Percentiles rank a stretch among this genome's conserved stretches.
phyloP scores from a whole-genome alignment of 345 rosid species.

The Pseudoturritis turrita region DNA sequence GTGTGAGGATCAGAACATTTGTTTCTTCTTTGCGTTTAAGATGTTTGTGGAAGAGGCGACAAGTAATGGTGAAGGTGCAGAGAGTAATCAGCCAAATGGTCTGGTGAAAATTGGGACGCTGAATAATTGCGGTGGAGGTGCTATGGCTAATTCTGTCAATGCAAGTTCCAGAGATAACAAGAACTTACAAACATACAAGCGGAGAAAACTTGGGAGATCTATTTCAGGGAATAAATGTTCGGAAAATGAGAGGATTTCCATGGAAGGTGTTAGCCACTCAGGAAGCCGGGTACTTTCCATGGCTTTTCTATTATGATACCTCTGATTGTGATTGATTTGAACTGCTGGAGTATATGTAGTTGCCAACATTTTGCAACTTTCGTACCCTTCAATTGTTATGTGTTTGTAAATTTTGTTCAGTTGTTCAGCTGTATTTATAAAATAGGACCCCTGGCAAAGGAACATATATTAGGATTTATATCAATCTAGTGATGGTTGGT shows the following conservation, averaged over 20 bases:
- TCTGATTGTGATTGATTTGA: neutral
- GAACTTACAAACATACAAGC: slow-evolving; percentile 61
- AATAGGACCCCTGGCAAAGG: neutral
- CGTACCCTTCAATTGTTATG: neutral
- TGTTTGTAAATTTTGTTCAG: neutral
- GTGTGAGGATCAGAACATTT: slow-evolving; percentile 15
- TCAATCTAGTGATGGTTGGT: neutral
- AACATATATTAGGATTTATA: neutral
- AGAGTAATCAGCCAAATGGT: slow-evolving; percentile 19
- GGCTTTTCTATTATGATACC: neutral
- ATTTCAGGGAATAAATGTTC: slow-evolving; percentile 37
- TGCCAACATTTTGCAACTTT: neutral
- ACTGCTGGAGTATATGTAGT: neutral
- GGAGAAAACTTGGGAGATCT: slow-evolving; percentile 47
- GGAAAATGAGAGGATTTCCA: slow-evolving; percentile 33
- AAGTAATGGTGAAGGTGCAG: slow-evolving; percentile 35
- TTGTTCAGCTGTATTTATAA: neutral
- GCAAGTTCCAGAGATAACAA: slow-evolving; percentile 40
- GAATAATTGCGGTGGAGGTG: slow-evolving; percentile 36
- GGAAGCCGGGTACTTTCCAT: slow-evolving; percentile 44
- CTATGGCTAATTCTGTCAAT: slow-evolving; percentile 34
- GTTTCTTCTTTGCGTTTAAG: slow-evolving; percentile 15
- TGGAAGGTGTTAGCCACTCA: slow-evolving; percentile 33
- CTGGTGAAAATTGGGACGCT: slow-evolving; percentile 34
- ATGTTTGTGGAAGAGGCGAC: slow-evolving; percentile 52